phyloP scores from a whole-genome alignment of 768 basidiomycete genomes.

The Mycena galericulata region DNA sequence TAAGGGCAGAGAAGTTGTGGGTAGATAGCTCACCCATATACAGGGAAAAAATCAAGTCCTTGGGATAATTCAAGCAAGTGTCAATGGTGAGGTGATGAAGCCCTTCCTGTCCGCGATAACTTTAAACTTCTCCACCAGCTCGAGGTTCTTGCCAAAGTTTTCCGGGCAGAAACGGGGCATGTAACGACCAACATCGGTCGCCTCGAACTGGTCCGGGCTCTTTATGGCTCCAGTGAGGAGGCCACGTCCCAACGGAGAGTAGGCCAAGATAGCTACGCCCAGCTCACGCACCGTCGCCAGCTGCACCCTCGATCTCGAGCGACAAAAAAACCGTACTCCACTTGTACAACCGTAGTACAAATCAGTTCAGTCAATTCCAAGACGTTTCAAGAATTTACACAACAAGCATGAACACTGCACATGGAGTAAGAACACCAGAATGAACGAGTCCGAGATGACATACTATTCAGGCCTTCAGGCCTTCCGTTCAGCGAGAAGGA shows the following conservation, averaged over 20 bases:
- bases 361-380: slow-evolving; percentile 43
- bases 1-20: neutral
- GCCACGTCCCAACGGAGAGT: too few relatives aligned
- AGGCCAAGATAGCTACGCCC: neutral
- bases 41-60: neutral
- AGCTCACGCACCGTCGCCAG: neutral
- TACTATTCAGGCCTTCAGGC: neutral
- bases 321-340: neutral
- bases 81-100: neutral
- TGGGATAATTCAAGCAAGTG: neutral
- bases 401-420: slow-evolving; percentile 38
- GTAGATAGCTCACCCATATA: neutral
- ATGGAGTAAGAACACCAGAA: neutral
- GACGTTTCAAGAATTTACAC: slow-evolving; percentile 39
- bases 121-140: neutral
- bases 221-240: neutral
- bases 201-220: neutral
- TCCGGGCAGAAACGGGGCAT: neutral
- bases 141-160: neutral
- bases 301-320: neutral
- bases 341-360: slow-evolving; percentile 41
- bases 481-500: slow-evolving; percentile 37
- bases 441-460: neutral
- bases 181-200: neutral
- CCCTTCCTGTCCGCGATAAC: neutral